Evolutionary conservation across 2,329 filamentous ascomycete species (phyloP).

Genomic region (Fusarium pilosicola): DNA sequence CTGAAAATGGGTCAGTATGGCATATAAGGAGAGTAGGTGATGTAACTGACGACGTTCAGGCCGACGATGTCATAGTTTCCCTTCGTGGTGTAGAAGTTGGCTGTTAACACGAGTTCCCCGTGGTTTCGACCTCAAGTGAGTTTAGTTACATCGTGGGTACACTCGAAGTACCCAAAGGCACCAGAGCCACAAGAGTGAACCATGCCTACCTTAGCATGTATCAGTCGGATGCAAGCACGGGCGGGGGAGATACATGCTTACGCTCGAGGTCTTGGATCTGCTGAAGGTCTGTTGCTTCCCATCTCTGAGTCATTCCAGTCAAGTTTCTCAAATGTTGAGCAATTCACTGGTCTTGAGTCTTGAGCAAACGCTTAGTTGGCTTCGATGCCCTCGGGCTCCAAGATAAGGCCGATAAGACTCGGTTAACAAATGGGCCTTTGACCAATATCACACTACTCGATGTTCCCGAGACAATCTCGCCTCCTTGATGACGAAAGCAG

Average conservation of each 20-base stretch:
- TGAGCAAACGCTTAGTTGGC: background rate
- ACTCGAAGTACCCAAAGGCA: constrained; percentile 7
- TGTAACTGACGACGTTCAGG: background rate
- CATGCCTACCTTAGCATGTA: background rate
- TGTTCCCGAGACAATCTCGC: background rate
- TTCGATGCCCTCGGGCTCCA: too few species aligned
- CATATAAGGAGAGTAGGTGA: too few species aligned
- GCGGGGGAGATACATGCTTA: background rate
- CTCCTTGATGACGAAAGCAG: background rate
- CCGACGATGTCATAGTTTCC: background rate
- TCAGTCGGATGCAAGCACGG: too few species aligned
- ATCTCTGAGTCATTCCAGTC: background rate
- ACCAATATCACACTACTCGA: too few species aligned
- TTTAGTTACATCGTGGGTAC: background rate
- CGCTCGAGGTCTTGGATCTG: constrained; percentile 5
- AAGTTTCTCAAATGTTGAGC: background rate
- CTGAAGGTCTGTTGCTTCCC: constrained; percentile 13
- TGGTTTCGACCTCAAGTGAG: background rate
- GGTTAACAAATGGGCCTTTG: background rate
- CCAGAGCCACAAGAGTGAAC: constrained; percentile 5
- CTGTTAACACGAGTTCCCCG: too few species aligned
- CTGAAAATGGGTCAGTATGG: background rate
- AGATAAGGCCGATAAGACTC: background rate
- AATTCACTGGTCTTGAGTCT: background rate
- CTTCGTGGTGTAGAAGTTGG: background rate